These are phyloP conservation scores for Picea glauca DNA, from an alignment of 75 land plant species.

Conservation along the genomic window DNA sequence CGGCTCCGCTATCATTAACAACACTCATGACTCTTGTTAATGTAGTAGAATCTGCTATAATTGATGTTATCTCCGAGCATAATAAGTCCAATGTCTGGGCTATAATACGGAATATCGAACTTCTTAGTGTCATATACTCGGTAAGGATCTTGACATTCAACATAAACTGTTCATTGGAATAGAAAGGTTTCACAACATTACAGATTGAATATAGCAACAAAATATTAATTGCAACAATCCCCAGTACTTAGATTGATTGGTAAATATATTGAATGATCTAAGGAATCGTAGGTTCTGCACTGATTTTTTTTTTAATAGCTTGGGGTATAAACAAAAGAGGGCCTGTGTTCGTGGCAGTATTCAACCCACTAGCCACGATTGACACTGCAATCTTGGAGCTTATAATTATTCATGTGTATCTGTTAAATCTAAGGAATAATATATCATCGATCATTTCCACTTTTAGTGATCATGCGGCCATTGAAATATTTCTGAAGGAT, in stretches of 20 bases:
- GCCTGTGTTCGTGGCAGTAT: constrained; percentile 46
- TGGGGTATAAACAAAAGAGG: constrained; percentile 51
- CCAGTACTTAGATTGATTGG: not conserved
- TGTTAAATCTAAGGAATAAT: constrained; percentile 10
- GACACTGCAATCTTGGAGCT: constrained; percentile 26
- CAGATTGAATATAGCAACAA: not conserved
- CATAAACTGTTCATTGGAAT: too few species aligned
- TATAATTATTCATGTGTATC: constrained; percentile 29
- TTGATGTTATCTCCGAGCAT: constrained; percentile 19
- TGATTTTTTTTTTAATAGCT: constrained; percentile 30
- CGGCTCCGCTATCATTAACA: constrained; percentile 26
- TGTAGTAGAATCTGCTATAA: constrained; percentile 25
- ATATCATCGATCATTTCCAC: not conserved
- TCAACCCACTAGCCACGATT: constrained; percentile 44
- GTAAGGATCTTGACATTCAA: constrained; percentile 12
- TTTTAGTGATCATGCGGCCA: not conserved
- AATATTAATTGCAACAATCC: not conserved
- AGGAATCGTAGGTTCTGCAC: constrained; percentile 27
- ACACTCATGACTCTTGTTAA: constrained; percentile 44
- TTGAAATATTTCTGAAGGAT: not conserved
- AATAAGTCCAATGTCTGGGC: constrained; percentile 23
- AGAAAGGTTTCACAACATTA: too few species aligned
- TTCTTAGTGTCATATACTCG: constrained; percentile 23
- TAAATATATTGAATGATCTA: not conserved
- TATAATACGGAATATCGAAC: constrained; percentile 15